Evolutionary conservation across 1,139 yeast genomes (phyloP), one percentile per base, ranked within the genome.

Genomic region (Taiozyma sp.): DNA sequence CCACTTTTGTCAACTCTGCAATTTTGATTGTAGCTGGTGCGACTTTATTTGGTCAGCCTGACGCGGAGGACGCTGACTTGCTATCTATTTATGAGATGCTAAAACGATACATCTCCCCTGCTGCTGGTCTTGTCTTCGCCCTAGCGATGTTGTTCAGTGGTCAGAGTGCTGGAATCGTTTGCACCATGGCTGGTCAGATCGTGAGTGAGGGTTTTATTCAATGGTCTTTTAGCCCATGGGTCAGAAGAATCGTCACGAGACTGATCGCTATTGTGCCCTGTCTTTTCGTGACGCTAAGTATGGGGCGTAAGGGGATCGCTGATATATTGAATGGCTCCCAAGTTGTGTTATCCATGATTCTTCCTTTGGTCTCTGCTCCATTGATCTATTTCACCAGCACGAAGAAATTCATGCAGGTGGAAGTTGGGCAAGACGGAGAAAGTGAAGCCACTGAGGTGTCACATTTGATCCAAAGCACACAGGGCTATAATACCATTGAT

Each of bases 91-190:
- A 92, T 67, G 80, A 85, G 53, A 75, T 92, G 68, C 78, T 93
- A 27, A 75, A 84, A 5, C 71, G 76, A 44, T 89, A 87, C 62
- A 77, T 93, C 45, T 88, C 96, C 1, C 85, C 88, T n/a, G 85
- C 91, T 2, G 98, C 98, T 0, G 99, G 98, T 5, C 75, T 90
- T 34, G 84, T 93, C 1, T 93, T 93, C 73, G 97, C 97, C 1
- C 71, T 91, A 45, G 98, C 98, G 1, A 79, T 93, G 68, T 74
- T 93, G 49, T 91, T 92, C 65, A 87, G 96, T n/a, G 99, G 99
- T 22, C 96, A 92, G 66, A 87, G 96, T 63, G 98, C 99, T 2
- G 98, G 99, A 47, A 88, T 95, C 32, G 96, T 93, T n/a, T 93
- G 97, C 64, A 93, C 99, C 0, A 77, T 93, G 64, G 96, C 98